These are phyloP conservation scores for Udeniomyces megalosporus DNA, from an alignment of 768 basidiomycete species.

Conservation along the genomic window DNA sequence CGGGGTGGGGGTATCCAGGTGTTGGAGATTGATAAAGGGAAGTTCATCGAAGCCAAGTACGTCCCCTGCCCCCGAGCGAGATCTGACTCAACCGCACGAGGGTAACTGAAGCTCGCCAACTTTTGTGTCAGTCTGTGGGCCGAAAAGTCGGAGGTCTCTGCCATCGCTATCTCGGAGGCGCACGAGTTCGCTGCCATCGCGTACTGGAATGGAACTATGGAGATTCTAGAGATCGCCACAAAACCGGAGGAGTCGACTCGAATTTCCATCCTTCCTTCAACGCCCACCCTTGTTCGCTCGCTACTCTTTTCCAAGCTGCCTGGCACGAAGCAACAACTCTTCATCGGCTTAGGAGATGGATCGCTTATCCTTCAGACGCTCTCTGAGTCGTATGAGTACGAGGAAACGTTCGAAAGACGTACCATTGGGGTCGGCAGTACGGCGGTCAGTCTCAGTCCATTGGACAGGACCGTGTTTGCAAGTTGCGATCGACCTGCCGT, in stretches of 20 bases:
- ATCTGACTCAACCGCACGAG: no score
- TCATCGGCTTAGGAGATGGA: constrained; percentile 63
- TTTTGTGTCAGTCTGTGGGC: background rate
- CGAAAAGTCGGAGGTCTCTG: background rate
- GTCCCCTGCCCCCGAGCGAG: no score
- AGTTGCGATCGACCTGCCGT: constrained; percentile 53
- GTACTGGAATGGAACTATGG: no score
- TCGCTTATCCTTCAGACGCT: constrained; percentile 38
- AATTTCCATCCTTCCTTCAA: constrained; percentile 30
- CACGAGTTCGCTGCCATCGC: background rate
- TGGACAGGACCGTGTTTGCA: constrained; percentile 40
- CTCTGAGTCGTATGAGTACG: background rate
- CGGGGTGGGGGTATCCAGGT: no score
- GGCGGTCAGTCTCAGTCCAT: background rate
- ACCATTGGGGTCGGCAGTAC: background rate
- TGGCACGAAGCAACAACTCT: constrained; percentile 28
- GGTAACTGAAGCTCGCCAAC: background rate
- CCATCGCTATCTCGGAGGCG: background rate
- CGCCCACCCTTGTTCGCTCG: constrained; percentile 29
- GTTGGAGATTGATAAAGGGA: no score
- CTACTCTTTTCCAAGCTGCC: constrained; percentile 43
- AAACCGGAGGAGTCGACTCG: background rate
- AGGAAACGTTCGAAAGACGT: background rate
- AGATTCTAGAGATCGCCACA: no score
- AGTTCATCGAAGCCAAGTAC: no score